Evolutionary conservation across 176 grass and related monocot species (phyloP).

Genomic region (Hordeum marinum): DNA sequence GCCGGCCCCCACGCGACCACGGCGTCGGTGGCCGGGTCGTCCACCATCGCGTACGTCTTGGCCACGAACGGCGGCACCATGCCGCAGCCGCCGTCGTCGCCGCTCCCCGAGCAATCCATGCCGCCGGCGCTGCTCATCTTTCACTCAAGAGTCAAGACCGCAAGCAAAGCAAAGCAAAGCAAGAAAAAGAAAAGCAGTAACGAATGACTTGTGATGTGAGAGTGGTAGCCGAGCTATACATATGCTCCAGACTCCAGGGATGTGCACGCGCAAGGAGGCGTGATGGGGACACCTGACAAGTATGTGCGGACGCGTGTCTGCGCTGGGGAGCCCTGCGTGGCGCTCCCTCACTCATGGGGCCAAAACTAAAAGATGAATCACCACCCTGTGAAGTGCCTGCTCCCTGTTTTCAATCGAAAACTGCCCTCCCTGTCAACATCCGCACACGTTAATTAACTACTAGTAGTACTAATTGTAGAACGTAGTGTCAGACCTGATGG

Average conservation of each 20-base stretch:
- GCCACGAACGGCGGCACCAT: slow-evolving; percentile 62
- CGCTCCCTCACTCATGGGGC: not conserved
- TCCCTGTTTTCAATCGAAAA: no score
- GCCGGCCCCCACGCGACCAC: slow-evolving; percentile 61
- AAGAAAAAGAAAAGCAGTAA: no score
- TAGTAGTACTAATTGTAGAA: not conserved
- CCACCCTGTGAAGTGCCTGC: no score
- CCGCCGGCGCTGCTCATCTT: not conserved
- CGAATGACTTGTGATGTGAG: not conserved
- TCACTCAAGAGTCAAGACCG: not conserved
- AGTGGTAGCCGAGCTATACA: no score
- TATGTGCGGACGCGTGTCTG: slow-evolving; percentile 54
- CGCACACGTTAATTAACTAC: not conserved
- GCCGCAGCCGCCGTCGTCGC: not conserved
- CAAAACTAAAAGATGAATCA: no score
- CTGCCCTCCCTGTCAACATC: not conserved
- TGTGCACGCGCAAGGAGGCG: not conserved
- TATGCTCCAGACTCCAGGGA: no score
- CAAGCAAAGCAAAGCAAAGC: no score
- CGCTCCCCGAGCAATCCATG: no score
- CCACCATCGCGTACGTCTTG: slow-evolving; percentile 88
- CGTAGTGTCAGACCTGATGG: not conserved
- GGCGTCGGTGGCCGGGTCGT: slow-evolving; percentile 55
- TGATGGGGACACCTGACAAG: not conserved
- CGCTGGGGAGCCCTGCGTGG: slow-evolving; percentile 7